These are phyloP conservation scores for Penicillium sp. DNA, from an alignment of 2,329 filamentous ascomycete genomes.

Conservation along the genomic window DNA sequence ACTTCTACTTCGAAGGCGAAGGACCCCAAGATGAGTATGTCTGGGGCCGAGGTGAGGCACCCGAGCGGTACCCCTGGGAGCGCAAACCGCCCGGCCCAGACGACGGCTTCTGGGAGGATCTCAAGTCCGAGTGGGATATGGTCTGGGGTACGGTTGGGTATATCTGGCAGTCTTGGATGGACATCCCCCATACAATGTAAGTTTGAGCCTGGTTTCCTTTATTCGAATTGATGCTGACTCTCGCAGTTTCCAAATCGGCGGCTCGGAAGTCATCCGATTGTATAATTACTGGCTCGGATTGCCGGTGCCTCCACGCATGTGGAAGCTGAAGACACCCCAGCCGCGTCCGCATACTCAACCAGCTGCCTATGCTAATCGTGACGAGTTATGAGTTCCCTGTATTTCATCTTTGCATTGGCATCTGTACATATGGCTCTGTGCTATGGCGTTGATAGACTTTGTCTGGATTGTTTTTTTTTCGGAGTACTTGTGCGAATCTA, in stretches of 20 bases:
- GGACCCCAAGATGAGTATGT: constrained; percentile 42
- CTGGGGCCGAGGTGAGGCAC: constrained; percentile 35
- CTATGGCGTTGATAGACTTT: constrained; percentile 16
- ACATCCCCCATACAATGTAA: constrained; percentile 68
- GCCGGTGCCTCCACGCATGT: constrained; percentile 55
- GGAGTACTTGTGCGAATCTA: constrained; percentile 2
- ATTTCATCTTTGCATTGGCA: constrained; percentile 15
- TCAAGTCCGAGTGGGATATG: constrained; percentile 62
- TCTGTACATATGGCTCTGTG: constrained; percentile 17
- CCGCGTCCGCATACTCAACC: background rate
- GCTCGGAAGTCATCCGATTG: constrained; percentile 54
- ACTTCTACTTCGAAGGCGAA: constrained; percentile 40
- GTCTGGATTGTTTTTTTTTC: background rate
- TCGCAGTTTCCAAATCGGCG: constrained; percentile 50
- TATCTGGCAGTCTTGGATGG: constrained; percentile 68
- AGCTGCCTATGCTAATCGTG: constrained; percentile 17
- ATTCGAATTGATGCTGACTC: constrained; percentile 7
- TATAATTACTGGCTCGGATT: constrained; percentile 65
- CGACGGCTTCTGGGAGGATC: constrained; percentile 54
- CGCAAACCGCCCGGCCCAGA: constrained; percentile 31
- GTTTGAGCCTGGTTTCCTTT: constrained; percentile 37
- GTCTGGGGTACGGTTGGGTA: constrained; percentile 63
- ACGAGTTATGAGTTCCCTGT: constrained; percentile 42
- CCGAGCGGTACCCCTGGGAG: constrained; percentile 35
- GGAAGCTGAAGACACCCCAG: constrained; percentile 51